Evolutionary conservation across 208 protist genomes (phyloP), one percentile per base, ranked within the genome.

Genomic region (Zelonia costaricensis): DNA sequence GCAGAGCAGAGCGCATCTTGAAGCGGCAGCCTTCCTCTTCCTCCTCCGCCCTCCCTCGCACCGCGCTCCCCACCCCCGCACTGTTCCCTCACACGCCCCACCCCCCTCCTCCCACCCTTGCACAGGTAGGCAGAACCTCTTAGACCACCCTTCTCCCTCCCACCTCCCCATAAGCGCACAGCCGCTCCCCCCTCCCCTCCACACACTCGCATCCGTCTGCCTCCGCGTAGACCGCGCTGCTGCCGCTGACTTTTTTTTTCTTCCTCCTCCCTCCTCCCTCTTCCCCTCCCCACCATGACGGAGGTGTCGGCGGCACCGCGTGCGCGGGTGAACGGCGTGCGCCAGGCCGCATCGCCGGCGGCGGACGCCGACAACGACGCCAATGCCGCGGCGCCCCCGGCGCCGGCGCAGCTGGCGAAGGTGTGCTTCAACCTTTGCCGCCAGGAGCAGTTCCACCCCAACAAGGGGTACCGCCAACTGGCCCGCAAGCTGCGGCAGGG

Each of bases 361-460:
- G 15, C 68, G 0, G 38, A 31, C 0, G 30, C n/a, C 13, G 49
- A 59, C 43, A 23, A 4, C 15, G 62, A 70, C 45, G 62, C 68
- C 9, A n/a, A n/a, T n/a, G 56, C 59, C 39, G 46, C 58, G 9
- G 12, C 49, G 6, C 57, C 42, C 25, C 35, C 54, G 12, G 20
- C 54, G 31, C 6, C 48, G 27, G 51, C 44, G 49, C 51, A 44
- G 16, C 61, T 59, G 47, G 80, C 73, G 35, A 87, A 89, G 48
- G 76, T 97, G 10, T 86, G 87, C 60, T 97, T 97, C 64, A 95
- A 96, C 61, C 78, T 88, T 2, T 95, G 93, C 69, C 86, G 91
- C 12, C 92, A 94, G 67, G 90, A 97, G 62, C 46, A 76, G 51
- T 94, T 82, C 63, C 87, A 92, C 56, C 88, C 93, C 8, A 95